phyloP scores from a whole-genome alignment of 2,329 filamentous ascomycete genomes.

The Aspergillus sp. region DNA sequence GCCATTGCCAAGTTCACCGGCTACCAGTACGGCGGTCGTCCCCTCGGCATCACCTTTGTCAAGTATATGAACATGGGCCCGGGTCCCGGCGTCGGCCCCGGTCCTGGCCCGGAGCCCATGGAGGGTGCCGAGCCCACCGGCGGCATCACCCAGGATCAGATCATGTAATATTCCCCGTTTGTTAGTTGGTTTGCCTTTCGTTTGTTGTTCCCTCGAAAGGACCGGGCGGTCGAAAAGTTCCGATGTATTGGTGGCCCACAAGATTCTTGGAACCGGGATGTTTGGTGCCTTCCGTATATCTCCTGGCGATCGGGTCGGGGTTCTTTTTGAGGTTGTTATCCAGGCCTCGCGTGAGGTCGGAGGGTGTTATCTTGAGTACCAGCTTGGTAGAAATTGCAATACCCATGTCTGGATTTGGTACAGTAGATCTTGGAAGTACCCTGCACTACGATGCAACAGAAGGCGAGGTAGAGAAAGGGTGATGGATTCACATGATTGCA shows the following conservation, averaged over 20 bases:
- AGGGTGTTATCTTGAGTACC: background rate
- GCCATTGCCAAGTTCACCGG: constrained; percentile 96
- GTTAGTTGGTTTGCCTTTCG: constrained; percentile 3
- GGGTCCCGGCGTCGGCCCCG: constrained; percentile 46
- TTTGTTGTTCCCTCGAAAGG: constrained; percentile 1
- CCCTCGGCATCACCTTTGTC: constrained; percentile 88
- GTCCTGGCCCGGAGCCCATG: constrained; percentile 64
- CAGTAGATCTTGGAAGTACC: no score
- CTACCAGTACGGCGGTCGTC: constrained; percentile 94
- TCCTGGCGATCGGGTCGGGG: constrained; percentile 4
- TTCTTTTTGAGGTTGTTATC: background rate
- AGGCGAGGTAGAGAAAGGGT: no score
- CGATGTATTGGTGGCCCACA: constrained; percentile 4
- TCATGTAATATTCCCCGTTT: constrained; percentile 64
- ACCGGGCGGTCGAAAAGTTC: constrained; percentile 7
- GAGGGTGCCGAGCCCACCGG: constrained; percentile 69
- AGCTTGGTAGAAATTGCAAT: constrained; percentile 10
- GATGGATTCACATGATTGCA: no score
- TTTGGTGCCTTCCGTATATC: background rate
- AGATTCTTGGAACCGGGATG: background rate
- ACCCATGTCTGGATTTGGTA: background rate
- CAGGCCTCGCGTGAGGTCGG: background rate
- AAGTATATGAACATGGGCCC: constrained; percentile 76
- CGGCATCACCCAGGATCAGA: constrained; percentile 92
- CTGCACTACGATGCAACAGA: no score